Conservation (phyloP, 2,329 filamentous ascomycete species). For the Aureobasidium vineae region DNA sequence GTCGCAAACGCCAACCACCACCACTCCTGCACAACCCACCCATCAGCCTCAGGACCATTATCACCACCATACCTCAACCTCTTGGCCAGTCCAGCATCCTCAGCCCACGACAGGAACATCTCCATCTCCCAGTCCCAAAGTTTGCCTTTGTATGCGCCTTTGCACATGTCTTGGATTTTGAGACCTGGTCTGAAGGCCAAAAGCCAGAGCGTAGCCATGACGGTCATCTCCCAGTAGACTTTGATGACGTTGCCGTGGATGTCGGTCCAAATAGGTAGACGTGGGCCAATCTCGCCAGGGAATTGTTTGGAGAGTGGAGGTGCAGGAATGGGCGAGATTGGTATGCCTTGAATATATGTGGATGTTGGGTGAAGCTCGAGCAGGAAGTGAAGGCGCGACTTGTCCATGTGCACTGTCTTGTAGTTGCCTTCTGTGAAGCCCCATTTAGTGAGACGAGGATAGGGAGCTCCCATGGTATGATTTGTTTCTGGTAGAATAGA, state of each 20-base stretch:
- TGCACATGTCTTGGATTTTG: constrained; percentile 36
- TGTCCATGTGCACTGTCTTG: constrained; percentile 66
- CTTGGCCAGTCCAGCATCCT: constrained; percentile 53
- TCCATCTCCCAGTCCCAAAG: constrained; percentile 64
- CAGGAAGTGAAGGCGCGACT: constrained; percentile 63
- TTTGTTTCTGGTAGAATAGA: constrained; percentile 59
- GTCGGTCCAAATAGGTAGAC: constrained; percentile 69
- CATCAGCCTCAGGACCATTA: constrained; percentile 28
- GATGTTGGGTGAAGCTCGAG: constrained; percentile 60
- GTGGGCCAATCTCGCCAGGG: constrained; percentile 42
- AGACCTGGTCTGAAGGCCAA: constrained; percentile 62
- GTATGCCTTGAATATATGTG: constrained; percentile 45
- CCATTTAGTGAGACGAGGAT: constrained; percentile 54
- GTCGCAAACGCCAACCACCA: constrained; percentile 22
- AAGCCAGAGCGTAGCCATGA: constrained; percentile 62
- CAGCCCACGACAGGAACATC: constrained; percentile 60
- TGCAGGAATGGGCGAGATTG: constrained; percentile 24
- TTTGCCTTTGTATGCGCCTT: constrained; percentile 56
- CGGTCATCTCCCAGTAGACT: constrained; percentile 63
- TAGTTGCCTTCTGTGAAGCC: constrained; percentile 71
- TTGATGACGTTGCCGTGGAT: constrained; percentile 61
- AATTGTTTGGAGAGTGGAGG: constrained; percentile 36
- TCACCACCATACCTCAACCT: constrained; percentile 37
- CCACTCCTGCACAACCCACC: constrained; percentile 15
- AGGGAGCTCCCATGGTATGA: constrained; percentile 42